Evolutionary conservation across 345 rosid species (phyloP), one percentile per base, ranked within the genome.

Genomic region (Salix brachista): DNA sequence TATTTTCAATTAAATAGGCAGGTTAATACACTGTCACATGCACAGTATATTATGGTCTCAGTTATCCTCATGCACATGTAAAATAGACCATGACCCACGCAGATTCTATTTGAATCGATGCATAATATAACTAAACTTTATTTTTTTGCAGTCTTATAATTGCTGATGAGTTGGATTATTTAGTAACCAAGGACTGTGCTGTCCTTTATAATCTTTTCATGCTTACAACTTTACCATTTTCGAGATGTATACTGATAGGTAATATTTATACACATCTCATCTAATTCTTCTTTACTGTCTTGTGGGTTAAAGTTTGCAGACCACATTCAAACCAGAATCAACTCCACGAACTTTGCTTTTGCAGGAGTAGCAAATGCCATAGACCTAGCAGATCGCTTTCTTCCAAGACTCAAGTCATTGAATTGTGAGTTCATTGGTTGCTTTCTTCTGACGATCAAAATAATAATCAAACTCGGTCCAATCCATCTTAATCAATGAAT

Each of bases 171-270:
- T 79, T 95, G 89, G 99, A 93, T 80, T 95, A 90, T 81, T 78
- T 95, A 82, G 90, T 95, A 50, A 93, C 97, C 19, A 90, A 78
- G 79, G 99, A 95, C 83, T 81, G 93, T 12, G 91, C 87, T 73
- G 94, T 95, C 58, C 97, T 95, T 68, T 91, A 95, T 75, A 97
- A 95, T 85, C 92, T 95, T 71, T 94, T 95, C 84, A 89, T 91
- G 97, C 95, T 95, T 65, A 91, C 97, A 81, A 88, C 97, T 71
- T 87, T 90, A 67, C 92, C 97, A 10, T 89, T 84, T 80, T 93
- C 97, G 58, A 87, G 85, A 54, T 90, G 87, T 79, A 88, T 95
- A 86, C 83, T 95, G 78, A 89, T 95, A 85, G 97, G 99, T 95
- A 89, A 36, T 8, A 48, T 75, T 60, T 41, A 65, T 52, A 46